These are phyloP conservation scores for Blastobotrys capitulatus DNA, from an alignment of 1,139 yeast species.

Conservation along the genomic window DNA sequence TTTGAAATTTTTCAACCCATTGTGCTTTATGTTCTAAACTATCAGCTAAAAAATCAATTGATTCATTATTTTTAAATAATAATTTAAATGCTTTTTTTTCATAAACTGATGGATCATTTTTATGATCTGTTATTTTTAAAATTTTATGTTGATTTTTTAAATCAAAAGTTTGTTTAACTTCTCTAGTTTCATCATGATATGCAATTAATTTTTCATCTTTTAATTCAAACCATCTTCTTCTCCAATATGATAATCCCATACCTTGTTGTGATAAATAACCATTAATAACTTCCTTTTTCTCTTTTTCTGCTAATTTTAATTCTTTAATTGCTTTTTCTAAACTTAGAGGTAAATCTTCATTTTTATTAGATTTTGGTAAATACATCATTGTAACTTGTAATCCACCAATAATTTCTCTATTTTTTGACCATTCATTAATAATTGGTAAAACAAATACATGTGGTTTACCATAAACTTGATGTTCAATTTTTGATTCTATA, in stretches of 20 bases:
- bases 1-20: constrained; percentile 43
- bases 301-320: constrained; percentile 1
- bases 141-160: constrained; percentile 44
- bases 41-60: constrained; percentile 61
- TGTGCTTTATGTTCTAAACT: constrained; percentile 43
- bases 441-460: constrained; percentile 54
- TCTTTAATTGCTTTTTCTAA: constrained; percentile 21
- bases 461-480: constrained; percentile 50
- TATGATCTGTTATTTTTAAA: constrained; percentile 31
- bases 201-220: constrained; percentile 55
- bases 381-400: constrained; percentile 70
- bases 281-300: background rate
- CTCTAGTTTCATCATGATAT: constrained; percentile 57
- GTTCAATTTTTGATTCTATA: constrained; percentile 57
- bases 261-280: constrained; percentile 76
- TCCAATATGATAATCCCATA: constrained; percentile 67
- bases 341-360: constrained; percentile 46
- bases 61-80: constrained; percentile 50
- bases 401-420: constrained; percentile 51
- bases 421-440: constrained; percentile 72
- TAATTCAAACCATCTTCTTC: constrained; percentile 59
- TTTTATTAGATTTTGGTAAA: constrained; percentile 47
- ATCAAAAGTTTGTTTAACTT: constrained; percentile 61
- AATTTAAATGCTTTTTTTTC: constrained; percentile 46
- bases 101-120: constrained; percentile 30